Percentiles rank a stretch among this genome's conserved stretches.
These are phyloP conservation scores for Erodium trifolium DNA, from an alignment of 441 rosid genomes.

Conservation along the genomic window DNA sequence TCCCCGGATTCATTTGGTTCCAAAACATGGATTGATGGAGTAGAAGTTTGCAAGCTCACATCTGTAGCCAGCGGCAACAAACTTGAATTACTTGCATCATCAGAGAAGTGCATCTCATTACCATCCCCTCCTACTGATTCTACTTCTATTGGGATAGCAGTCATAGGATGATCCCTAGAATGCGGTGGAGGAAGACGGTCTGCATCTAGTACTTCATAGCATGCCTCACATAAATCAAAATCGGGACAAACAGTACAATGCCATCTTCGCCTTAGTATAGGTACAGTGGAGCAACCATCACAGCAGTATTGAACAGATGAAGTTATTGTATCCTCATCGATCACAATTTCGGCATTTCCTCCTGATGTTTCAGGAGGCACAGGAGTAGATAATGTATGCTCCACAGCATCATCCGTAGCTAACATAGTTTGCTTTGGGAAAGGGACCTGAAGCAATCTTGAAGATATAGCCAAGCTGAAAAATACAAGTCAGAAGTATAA, in stretches of 20 bases:
- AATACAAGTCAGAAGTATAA: slow-evolving; percentile 16
- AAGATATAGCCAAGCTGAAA: slow-evolving; percentile 95
- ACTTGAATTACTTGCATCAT: slow-evolving; percentile 59
- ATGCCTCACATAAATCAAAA: slow-evolving; percentile 97
- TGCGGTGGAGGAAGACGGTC: slow-evolving; percentile 94
- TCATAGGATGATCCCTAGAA: slow-evolving; percentile 96
- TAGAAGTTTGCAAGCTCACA: slow-evolving; percentile 48
- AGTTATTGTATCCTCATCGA: slow-evolving; percentile 93
- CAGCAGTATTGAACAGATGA: slow-evolving; percentile 99
- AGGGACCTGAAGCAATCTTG: slow-evolving; percentile 99
- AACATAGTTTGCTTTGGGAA: slow-evolving; percentile 97
- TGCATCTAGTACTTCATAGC: slow-evolving; percentile 86
- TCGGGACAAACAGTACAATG: slow-evolving; percentile 99
- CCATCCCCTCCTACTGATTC: slow-evolving; percentile 89
- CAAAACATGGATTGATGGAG: slow-evolving; percentile 90
- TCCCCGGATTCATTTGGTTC: slow-evolving; percentile 89
- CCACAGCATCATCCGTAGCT: slow-evolving; percentile 77
- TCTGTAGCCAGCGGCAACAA: slow-evolving; percentile 42
- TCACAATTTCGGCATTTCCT: slow-evolving; percentile 76
- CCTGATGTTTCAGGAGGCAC: slow-evolving; percentile 53
- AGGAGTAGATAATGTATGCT: slow-evolving; percentile 48
- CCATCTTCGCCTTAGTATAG: slow-evolving; percentile 96
- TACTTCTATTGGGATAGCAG: slow-evolving; percentile 91
- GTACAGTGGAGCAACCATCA: slow-evolving; percentile 99
- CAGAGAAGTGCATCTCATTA: slow-evolving; percentile 72